Evolutionary conservation across 306 rosid genomes (phyloP).

Genomic region (Ochetophila trinervis): DNA sequence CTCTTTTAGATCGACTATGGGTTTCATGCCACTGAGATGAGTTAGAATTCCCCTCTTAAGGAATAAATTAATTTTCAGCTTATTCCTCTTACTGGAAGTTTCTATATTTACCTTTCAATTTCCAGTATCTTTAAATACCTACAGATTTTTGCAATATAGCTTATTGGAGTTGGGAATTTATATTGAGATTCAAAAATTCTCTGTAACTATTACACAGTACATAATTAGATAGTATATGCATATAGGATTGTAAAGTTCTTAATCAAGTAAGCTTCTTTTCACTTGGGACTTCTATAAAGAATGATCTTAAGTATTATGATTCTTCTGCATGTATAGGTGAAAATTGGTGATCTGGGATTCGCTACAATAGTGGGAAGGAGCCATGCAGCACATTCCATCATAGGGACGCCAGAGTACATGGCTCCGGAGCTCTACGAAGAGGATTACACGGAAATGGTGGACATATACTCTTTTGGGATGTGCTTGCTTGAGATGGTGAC

Average conservation of each 20-base stretch:
- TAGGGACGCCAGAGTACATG: slow-evolving; percentile 94
- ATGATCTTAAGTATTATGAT: neutral
- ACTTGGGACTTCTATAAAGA: neutral
- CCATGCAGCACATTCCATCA: slow-evolving; percentile 77
- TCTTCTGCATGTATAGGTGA: slow-evolving; percentile 44
- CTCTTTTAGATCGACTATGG: neutral
- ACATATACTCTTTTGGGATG: slow-evolving; percentile 89
- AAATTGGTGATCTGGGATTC: slow-evolving; percentile 87
- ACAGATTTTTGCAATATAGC: neutral
- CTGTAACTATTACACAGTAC: too few species aligned
- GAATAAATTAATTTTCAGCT: too few species aligned
- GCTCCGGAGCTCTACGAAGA: slow-evolving; percentile 95
- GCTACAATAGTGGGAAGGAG: slow-evolving; percentile 83
- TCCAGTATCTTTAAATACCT: neutral
- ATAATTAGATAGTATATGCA: too few species aligned
- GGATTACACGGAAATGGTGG: slow-evolving; percentile 96
- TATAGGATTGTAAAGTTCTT: neutral
- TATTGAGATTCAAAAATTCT: too few species aligned
- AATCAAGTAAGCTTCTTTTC: neutral
- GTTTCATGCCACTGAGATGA: neutral
- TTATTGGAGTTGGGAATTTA: too few species aligned
- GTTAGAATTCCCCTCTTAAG: neutral
- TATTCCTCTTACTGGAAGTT: neutral
- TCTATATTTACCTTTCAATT: neutral
- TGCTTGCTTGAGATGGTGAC: slow-evolving; percentile 96